phyloP scores from a whole-genome alignment of 352 stramenopile species.

The Pythium insidiosum region DNA sequence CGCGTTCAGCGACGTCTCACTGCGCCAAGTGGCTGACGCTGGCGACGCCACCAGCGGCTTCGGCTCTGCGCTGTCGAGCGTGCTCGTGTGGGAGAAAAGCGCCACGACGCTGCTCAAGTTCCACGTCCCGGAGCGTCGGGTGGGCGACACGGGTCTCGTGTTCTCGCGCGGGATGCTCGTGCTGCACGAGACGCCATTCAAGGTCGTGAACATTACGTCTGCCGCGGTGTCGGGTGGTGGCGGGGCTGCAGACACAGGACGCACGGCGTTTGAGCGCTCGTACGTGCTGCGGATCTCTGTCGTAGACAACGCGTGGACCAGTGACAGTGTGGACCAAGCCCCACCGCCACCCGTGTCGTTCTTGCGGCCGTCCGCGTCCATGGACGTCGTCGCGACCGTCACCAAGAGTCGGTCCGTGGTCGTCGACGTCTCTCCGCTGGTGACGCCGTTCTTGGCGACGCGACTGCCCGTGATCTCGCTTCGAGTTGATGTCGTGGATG shows the following conservation, averaged over 20 bases:
- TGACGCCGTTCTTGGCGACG: constrained; percentile 27
- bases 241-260: too few species aligned
- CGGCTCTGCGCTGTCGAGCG: constrained; percentile 17
- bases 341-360: constrained; percentile 2
- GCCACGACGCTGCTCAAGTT: constrained; percentile 60
- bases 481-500: constrained; percentile 34
- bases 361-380: constrained; percentile 16
- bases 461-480: constrained; percentile 36
- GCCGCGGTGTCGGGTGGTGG: not conserved
- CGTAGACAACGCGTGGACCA: constrained; percentile 43
- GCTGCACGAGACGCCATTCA: constrained; percentile 58
- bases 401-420: constrained; percentile 39
- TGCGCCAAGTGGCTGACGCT: not conserved
- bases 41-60: constrained; percentile 1
- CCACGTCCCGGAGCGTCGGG: constrained; percentile 40
- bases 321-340: constrained; percentile 13
- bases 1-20: constrained; percentile 51
- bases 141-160: constrained; percentile 27
- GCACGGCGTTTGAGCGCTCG: constrained; percentile 33
- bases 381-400: constrained; percentile 28
- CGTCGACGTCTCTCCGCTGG: constrained; percentile 41
- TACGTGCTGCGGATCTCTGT: constrained; percentile 39
- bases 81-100: constrained; percentile 38
- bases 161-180: constrained; percentile 28
- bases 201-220: constrained; percentile 38